Percentiles rank a stretch among this genome's conserved stretches.
Evolutionary conservation across 306 rosid species (phyloP).

Genomic region (Cotoneaster glaucophyllus): DNA sequence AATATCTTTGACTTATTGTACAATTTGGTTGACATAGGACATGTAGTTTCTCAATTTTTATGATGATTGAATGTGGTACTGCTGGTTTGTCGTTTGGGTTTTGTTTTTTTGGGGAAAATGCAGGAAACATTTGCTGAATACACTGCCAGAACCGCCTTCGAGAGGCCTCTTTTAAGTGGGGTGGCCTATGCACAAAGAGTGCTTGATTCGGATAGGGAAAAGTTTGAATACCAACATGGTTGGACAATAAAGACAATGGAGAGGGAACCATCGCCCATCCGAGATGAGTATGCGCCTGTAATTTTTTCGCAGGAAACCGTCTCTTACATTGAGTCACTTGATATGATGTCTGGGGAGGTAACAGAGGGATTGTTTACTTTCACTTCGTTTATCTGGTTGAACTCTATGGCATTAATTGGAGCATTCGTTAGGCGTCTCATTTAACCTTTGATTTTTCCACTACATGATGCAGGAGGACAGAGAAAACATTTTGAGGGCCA

Average conservation of each 20-base stretch:
- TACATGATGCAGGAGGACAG: conserved; percentile 76
- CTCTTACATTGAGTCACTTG: conserved; percentile 83
- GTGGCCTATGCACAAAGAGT: conserved; percentile 96
- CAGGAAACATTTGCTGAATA: conserved; percentile 94
- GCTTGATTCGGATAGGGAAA: conserved; percentile 61
- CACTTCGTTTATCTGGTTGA: conserved; percentile 7
- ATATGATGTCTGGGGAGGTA: conserved; percentile 99
- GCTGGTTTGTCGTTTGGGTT: background rate
- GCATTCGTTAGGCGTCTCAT: conserved; percentile 1
- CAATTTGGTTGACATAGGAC: background rate
- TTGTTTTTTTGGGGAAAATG: conserved; percentile 14
- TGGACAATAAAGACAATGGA: conserved; percentile 93
- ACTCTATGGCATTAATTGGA: background rate
- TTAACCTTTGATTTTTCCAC: conserved; percentile 4
- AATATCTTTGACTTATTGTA: background rate
- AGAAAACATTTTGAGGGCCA: conserved; percentile 88
- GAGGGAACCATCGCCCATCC: conserved; percentile 60
- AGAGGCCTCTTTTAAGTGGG: conserved; percentile 90
- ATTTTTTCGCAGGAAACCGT: conserved; percentile 86
- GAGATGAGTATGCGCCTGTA: conserved; percentile 97
- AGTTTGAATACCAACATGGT: conserved; percentile 75
- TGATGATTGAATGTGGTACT: background rate
- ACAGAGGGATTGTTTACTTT: background rate
- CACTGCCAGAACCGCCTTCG: conserved; percentile 93
- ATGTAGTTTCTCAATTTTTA: background rate